Evolutionary conservation across 1,284 basidiomycete species (phyloP).

Genomic region (Pyrrhoderma noxium): DNA sequence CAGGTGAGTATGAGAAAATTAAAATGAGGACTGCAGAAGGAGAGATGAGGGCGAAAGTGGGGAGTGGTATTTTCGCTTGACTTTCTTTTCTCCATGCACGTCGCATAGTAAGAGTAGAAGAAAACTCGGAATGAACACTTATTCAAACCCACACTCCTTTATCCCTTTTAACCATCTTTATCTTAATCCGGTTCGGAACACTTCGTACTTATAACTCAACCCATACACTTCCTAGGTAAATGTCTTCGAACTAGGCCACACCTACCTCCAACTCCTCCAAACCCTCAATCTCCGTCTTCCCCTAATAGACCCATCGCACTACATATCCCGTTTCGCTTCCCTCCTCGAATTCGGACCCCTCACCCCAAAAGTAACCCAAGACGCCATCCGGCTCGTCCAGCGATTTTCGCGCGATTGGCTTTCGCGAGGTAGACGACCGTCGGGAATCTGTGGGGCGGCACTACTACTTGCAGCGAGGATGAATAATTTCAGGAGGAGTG

Average conservation of each 20-base stretch:
- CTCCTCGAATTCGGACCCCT: slow-evolving; percentile 95
- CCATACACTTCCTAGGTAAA: slow-evolving; percentile 61
- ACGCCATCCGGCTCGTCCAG: slow-evolving; percentile 89
- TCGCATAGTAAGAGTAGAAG: too few relatives aligned
- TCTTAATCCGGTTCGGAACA: too few relatives aligned
- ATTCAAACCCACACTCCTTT: too few relatives aligned
- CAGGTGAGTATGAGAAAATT: too few relatives aligned
- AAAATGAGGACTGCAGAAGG: too few relatives aligned
- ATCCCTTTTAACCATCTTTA: too few relatives aligned
- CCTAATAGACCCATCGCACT: slow-evolving; percentile 93
- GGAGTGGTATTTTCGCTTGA: too few relatives aligned
- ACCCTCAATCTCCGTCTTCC: slow-evolving; percentile 85
- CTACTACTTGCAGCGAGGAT: slow-evolving; percentile 94
- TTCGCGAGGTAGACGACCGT: slow-evolving; percentile 88
- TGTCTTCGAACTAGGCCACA: slow-evolving; percentile 95
- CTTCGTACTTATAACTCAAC: too few relatives aligned
- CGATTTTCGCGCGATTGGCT: slow-evolving; percentile 99
- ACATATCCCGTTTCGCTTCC: slow-evolving; percentile 95
- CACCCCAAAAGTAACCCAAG: slow-evolving; percentile 85
- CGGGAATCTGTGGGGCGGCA: slow-evolving; percentile 96
- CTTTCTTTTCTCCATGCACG: too few relatives aligned
- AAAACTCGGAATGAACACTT: too few relatives aligned
- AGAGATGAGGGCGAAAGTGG: too few relatives aligned
- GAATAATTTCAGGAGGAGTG: slow-evolving; percentile 92
- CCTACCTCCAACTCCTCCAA: slow-evolving; percentile 90